These are phyloP conservation scores for Nakazawaea anatomiae DNA, from an alignment of 805 yeast species.

Conservation along the genomic window DNA sequence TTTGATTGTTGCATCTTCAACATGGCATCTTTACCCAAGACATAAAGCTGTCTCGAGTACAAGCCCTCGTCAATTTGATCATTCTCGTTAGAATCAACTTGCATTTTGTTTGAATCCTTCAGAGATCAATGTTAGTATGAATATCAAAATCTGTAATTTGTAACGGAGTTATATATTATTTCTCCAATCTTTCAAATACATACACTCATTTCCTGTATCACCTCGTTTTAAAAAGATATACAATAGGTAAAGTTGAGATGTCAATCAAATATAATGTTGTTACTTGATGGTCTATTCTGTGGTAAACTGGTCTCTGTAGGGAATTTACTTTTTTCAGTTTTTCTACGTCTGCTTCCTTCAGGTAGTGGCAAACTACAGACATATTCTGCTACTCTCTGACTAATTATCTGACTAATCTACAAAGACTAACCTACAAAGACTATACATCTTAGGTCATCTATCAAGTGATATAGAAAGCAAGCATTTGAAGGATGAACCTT, in stretches of 20 bases:
- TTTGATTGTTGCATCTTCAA: conserved; percentile 90
- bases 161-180: no score
- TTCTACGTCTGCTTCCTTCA: background rate
- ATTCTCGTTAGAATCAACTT: conserved; percentile 32
- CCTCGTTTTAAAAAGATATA: background rate
- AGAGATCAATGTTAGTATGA: conserved; percentile 10
- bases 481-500: no score
- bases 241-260: background rate
- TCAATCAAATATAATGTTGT: no score
- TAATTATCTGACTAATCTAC: no score
- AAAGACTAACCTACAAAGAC: no score
- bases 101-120: conserved; percentile 30
- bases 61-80: conserved; percentile 82
- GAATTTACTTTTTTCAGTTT: no score
- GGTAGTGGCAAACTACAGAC: background rate
- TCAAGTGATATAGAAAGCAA: no score
- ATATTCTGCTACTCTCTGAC: no score
- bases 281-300: no score
- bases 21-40: conserved; percentile 97
- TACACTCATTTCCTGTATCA: background rate
- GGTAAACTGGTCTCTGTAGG: no score
- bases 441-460: no score
- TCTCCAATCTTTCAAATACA: background rate
- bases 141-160: no score
- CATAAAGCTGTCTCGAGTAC: conserved; percentile 95